A percentile compares a stretch with the other conserved stretches of the same genome.
These are phyloP conservation scores for Rhizopus delemar DNA, from an alignment of 371 early-diverging fungal genomes.

Conservation along the genomic window DNA sequence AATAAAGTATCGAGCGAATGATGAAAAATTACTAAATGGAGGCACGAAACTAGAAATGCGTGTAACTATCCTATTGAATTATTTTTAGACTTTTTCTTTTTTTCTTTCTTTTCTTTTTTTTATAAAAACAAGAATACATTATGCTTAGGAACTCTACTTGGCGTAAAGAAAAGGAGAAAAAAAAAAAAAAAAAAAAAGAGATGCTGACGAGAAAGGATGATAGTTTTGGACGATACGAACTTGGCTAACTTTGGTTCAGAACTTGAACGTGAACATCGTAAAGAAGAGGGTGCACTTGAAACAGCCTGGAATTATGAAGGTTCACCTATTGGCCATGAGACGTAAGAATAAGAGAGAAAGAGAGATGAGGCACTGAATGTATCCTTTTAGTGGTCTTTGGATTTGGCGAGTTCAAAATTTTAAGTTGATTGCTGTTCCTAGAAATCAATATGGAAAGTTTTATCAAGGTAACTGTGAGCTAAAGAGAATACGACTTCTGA, in stretches of 20 bases:
- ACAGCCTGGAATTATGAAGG: conserved; percentile 66
- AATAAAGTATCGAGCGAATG: too few species aligned
- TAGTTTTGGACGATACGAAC: conserved; percentile 72
- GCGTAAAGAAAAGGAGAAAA: conserved; percentile 30
- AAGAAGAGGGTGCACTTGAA: conserved; percentile 71
- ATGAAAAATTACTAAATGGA: too few species aligned
- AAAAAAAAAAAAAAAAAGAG: neutral
- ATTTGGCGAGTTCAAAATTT: conserved; percentile 86
- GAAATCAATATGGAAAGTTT: conserved; percentile 68
- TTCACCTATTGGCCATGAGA: conserved; percentile 51
- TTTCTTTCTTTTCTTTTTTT: conserved; percentile 9
- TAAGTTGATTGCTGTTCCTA: conserved; percentile 65
- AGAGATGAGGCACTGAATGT: neutral
- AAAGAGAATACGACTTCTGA: neutral
- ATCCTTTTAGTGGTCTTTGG: conserved; percentile 58
- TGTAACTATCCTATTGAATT: too few species aligned
- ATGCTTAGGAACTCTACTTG: conserved; percentile 58
- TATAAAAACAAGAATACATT: conserved; percentile 6
- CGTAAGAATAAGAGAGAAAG: conserved; percentile 26
- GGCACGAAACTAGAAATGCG: too few species aligned
- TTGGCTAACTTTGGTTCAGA: conserved; percentile 72
- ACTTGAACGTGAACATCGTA: conserved; percentile 71
- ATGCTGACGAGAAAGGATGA: neutral
- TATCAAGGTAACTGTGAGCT: conserved; percentile 54
- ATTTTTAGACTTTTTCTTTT: neutral